Conservation (phyloP, 805 yeast species). For the Candida qinlingensis region DNA sequence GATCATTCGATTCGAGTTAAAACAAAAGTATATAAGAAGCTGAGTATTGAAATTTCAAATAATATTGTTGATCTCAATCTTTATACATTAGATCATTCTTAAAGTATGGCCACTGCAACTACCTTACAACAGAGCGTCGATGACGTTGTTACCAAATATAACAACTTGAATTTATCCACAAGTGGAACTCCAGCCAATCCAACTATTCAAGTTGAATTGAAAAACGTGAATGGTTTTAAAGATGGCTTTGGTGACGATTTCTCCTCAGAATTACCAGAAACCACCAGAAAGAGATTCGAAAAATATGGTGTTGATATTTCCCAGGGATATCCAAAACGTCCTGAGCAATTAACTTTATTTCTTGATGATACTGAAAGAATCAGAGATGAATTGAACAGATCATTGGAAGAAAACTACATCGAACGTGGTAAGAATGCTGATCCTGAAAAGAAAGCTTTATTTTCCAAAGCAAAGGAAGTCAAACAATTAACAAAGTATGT, state of each 20-base stretch:
- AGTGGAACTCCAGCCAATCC: not conserved
- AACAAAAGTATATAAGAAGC: too few relatives aligned
- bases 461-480: constrained; percentile 38
- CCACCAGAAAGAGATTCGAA: constrained; percentile 27
- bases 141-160: constrained; percentile 6
- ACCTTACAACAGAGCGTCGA: constrained; percentile 5
- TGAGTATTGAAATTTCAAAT: too few relatives aligned
- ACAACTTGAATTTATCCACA: not conserved
- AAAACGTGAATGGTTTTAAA: constrained; percentile 8
- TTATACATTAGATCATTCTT: not conserved
- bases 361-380: constrained; percentile 36
- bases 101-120: constrained; percentile 1
- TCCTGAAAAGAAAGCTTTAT: constrained; percentile 36
- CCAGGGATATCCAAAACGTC: constrained; percentile 36
- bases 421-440: constrained; percentile 36
- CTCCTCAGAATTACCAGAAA: constrained; percentile 21
- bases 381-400: constrained; percentile 23
- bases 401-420: constrained; percentile 28
- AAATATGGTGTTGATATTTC: constrained; percentile 33
- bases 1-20: too few relatives aligned
- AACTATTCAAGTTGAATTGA: constrained; percentile 6
- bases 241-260: constrained; percentile 13
- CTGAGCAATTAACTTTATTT: constrained; percentile 32
- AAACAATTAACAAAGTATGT: constrained; percentile 38
- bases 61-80: not conserved